Conservation (phyloP, 2,329 filamentous ascomycete species). For the Chaetomiaceae sp. region DNA sequence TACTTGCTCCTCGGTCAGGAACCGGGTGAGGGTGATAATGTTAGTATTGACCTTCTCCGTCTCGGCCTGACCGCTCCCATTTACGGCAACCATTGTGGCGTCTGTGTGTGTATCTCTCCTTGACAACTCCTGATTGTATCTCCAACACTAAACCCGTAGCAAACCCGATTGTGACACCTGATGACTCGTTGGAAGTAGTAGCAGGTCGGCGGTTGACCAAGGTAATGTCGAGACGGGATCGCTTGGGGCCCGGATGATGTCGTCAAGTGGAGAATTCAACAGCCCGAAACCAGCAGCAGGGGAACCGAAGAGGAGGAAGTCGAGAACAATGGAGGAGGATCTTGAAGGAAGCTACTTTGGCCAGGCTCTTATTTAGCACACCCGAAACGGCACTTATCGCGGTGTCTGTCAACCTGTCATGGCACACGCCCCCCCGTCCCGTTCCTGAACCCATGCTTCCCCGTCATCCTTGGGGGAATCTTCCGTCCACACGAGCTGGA, state of each 20-base stretch:
- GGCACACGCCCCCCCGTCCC: not conserved
- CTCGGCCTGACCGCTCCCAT: constrained; percentile 44
- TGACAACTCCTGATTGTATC: too few species aligned
- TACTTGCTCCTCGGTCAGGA: constrained; percentile 90
- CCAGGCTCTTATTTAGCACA: not conserved
- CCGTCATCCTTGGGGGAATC: not conserved
- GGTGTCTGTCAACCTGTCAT: not conserved
- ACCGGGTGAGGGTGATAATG: constrained; percentile 91
- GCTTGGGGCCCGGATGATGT: not conserved
- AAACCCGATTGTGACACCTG: not conserved
- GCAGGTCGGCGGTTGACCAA: not conserved
- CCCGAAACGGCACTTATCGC: not conserved
- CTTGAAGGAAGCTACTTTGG: not conserved
- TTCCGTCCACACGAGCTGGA: constrained; percentile 8
- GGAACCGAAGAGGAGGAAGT: not conserved
- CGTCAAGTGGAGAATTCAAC: constrained; percentile 4
- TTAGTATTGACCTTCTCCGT: constrained; percentile 88
- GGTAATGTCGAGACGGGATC: not conserved
- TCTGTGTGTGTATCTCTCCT: not conserved
- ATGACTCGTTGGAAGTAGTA: not conserved
- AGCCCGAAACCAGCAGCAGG: not conserved
- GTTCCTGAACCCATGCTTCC: not conserved
- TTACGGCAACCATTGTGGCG: constrained; percentile 25
- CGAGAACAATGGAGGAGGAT: constrained; percentile 9
- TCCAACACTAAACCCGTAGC: too few species aligned